phyloP scores from a whole-genome alignment of 257 asterid species.

The Capsicum pubescens region DNA sequence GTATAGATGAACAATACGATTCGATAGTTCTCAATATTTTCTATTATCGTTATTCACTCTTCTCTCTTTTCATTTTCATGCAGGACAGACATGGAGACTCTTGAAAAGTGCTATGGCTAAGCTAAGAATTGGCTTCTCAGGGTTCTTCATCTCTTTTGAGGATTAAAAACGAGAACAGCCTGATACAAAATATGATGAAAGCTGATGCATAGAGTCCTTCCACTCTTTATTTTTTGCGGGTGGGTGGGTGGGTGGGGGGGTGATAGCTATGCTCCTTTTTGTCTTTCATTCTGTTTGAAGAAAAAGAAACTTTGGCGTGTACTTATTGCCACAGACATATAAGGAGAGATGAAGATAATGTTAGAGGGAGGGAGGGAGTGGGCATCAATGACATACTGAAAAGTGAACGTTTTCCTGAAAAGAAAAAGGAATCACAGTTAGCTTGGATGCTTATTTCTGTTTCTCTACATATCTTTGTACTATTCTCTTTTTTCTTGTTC shows the following conservation, averaged over 20 bases:
- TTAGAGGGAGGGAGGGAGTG: background rate
- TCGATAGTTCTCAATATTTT: background rate
- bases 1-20: background rate
- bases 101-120: slow-evolving; percentile 11
- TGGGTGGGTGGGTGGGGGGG: background rate
- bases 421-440: slow-evolving; percentile 26
- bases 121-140: background rate
- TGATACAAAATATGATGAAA: slow-evolving; percentile 6
- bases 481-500: background rate
- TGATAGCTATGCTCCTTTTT: background rate
- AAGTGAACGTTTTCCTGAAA: background rate
- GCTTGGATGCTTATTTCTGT: slow-evolving; percentile 22
- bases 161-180: background rate
- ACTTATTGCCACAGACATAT: slow-evolving; percentile 1
- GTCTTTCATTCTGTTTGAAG: slow-evolving; percentile 18
- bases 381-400: slow-evolving; percentile 27
- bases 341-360: background rate
- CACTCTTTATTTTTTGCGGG: background rate
- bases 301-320: slow-evolving; percentile 21
- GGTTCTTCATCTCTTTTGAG: slow-evolving; percentile 24
- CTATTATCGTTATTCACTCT: background rate
- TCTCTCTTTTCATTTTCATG: background rate
- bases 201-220: background rate
- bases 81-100: slow-evolving; percentile 12
- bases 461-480: slow-evolving; percentile 22